Base-by-base conservation (phyloP, 768 basidiomycete species). In the Leccinellum albellum region DNA sequence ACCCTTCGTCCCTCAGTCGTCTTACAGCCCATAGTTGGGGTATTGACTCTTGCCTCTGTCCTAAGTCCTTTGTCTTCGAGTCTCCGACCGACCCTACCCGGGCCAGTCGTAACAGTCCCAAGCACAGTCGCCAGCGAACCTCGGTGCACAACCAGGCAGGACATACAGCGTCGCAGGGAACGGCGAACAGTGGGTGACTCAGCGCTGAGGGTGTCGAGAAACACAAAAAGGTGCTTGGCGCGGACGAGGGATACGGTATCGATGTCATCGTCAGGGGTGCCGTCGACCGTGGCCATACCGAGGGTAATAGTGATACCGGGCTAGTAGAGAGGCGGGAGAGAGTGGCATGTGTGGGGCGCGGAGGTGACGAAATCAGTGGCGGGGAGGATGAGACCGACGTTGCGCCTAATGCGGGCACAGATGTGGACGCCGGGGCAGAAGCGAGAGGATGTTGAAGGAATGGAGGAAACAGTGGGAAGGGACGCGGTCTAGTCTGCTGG, bases 91-190 rank as follows among this genome's bases (percentile, higher is more conserved):
- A n/a, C n/a, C n/a, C n/a, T n/a, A n/a, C n/a, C n/a, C n/a, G n/a
- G n/a, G n/a, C n/a, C n/a, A n/a, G n/a, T n/a, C n/a, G n/a, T n/a
- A n/a, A 53, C 82, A 84, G 68, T 92, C 85, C 91, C 91, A 83
- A 12, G 67, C 76, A 15, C 73, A 70, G 48, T 89, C 88, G 0
- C 88, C 88, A 14, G 71, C 76, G 62, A 87, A 91, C 6, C 89
- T 92, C 1, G 91, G 91, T 1, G 91, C 92, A n/a, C 91, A 85
- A 51, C 66, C 74, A 0, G 86, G 79, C 50, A 73, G 79, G 17
- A 74, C 73, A 68, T 79, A 79, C 2, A 74, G 72, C 31, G 75
- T 66, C 10, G 76, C 63, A 0, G 74, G 74, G 55, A 86, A 86
- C 0, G 86, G 84, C 4, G 82, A 79, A 0, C 78, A 76, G 51